These are phyloP conservation scores for Aureobasidium sp. DNA, from an alignment of 2,329 filamentous ascomycete species.

Conservation along the genomic window DNA sequence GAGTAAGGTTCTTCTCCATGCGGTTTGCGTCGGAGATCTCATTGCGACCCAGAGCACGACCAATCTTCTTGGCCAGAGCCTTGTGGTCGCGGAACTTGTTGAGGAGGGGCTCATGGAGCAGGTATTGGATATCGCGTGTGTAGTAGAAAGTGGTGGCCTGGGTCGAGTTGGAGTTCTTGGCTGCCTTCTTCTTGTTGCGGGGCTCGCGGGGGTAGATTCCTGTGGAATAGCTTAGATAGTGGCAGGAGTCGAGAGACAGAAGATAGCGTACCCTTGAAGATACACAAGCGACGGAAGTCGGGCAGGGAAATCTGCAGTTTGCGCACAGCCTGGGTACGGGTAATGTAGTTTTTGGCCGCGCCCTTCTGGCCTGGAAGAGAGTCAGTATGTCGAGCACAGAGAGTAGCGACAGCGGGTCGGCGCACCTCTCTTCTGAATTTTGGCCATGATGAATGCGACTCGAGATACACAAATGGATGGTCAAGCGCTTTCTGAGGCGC, in stretches of 20 bases:
- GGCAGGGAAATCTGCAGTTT: slow-evolving; percentile 96
- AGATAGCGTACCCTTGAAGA: slow-evolving; percentile 70
- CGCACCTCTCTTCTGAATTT: slow-evolving; percentile 81
- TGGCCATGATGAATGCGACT: slow-evolving; percentile 48
- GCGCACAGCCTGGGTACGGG: slow-evolving; percentile 89
- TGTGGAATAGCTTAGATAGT: slow-evolving; percentile 21
- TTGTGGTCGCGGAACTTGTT: slow-evolving; percentile 97
- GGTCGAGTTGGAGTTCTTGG: slow-evolving; percentile 70
- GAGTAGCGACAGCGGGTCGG: not conserved
- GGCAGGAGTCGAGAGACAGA: not conserved
- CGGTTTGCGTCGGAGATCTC: slow-evolving; percentile 84
- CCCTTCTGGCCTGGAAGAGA: slow-evolving; percentile 62
- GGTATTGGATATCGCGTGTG: slow-evolving; percentile 95
- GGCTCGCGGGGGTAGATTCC: slow-evolving; percentile 96
- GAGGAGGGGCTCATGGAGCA: slow-evolving; percentile 91
- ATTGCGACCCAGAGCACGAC: slow-evolving; percentile 80
- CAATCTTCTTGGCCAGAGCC: slow-evolving; percentile 94
- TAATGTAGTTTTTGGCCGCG: slow-evolving; percentile 97
- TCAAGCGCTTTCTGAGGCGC: not conserved
- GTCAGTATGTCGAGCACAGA: not conserved
- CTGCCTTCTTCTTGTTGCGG: slow-evolving; percentile 92
- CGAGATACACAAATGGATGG: not conserved
- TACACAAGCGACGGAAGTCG: slow-evolving; percentile 96
- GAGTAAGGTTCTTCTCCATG: slow-evolving; percentile 84
- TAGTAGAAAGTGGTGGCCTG: slow-evolving; percentile 73